These are phyloP conservation scores for Smittium mucronatum DNA, from an alignment of 371 early-diverging fungal genomes.

Conservation along the genomic window DNA sequence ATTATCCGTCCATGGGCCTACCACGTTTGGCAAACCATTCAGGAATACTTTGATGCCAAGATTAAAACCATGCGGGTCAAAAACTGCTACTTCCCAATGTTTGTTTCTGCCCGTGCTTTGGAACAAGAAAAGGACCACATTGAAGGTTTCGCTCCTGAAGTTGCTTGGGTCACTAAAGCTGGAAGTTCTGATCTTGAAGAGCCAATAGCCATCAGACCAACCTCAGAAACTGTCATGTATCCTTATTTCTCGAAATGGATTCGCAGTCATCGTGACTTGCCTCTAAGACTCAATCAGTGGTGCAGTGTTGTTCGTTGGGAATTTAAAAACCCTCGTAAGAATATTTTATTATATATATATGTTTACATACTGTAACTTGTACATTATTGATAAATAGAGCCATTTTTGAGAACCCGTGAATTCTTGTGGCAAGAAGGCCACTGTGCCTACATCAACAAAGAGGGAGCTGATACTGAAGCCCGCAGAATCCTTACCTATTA, in stretches of 20 bases:
- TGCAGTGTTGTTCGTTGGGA: conserved; percentile 99
- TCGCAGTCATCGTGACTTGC: conserved; percentile 96
- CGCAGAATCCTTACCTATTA: conserved; percentile 90
- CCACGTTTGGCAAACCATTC: conserved; percentile 95
- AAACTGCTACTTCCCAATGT: conserved; percentile 99
- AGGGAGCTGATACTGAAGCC: conserved; percentile 89
- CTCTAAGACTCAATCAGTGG: conserved; percentile 99
- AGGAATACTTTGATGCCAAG: conserved; percentile 81
- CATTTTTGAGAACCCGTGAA: conserved; percentile 98
- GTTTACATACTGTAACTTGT: not conserved
- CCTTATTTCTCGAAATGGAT: conserved; percentile 99
- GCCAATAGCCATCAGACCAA: conserved; percentile 98
- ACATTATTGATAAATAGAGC: conserved; percentile 35
- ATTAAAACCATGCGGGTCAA: conserved; percentile 93
- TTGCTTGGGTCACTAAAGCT: conserved; percentile 99
- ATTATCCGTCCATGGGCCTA: conserved; percentile 96
- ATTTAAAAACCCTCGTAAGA: conserved; percentile 87
- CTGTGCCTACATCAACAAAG: conserved; percentile 89
- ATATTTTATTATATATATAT: no score
- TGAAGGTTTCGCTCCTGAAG: conserved; percentile 99
- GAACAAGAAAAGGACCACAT: conserved; percentile 99
- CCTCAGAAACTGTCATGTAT: conserved; percentile 99
- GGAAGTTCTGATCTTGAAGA: conserved; percentile 89
- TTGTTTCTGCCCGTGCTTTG: conserved; percentile 82
- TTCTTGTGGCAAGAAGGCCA: conserved; percentile 99